Percentiles rank a stretch among this genome's conserved stretches.
These are phyloP conservation scores for Cladophialophora psammophila DNA, from an alignment of 2,329 filamentous ascomycete genomes.

Conservation along the genomic window DNA sequence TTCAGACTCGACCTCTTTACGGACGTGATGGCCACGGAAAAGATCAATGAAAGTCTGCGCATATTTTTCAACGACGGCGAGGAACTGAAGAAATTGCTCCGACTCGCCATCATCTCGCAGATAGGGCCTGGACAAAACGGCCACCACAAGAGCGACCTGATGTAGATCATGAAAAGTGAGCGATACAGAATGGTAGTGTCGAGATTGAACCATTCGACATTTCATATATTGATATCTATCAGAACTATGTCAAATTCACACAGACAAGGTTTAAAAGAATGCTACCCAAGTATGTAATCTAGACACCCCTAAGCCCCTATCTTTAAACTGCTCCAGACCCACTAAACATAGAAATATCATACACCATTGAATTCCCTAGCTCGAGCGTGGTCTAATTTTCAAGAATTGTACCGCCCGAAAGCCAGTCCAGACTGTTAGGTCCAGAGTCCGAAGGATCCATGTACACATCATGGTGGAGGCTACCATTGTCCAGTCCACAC, in stretches of 20 bases:
- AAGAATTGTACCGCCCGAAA: not conserved
- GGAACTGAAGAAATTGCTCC: not conserved
- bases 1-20: slow-evolving; percentile 1
- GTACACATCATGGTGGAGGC: not conserved
- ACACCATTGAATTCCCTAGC: not conserved
- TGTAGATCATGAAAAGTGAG: too few species aligned
- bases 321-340: not conserved
- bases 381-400: slow-evolving; percentile 1
- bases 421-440: not conserved
- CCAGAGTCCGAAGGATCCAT: not conserved
- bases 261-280: too few species aligned
- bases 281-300: too few species aligned
- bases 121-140: not conserved
- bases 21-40: slow-evolving; percentile 2
- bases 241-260: too few species aligned
- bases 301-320: not conserved
- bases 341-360: slow-evolving; percentile 1
- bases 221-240: too few species aligned
- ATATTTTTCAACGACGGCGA: slow-evolving; percentile 2
- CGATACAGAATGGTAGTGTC: too few species aligned
- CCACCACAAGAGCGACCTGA: not conserved
- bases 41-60: slow-evolving; percentile 3
- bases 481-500: not conserved
- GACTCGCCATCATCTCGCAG: not conserved
- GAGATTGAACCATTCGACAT: too few species aligned